These are phyloP conservation scores for Linanthus parryae DNA, from an alignment of 148 eudicot species.

Conservation along the genomic window DNA sequence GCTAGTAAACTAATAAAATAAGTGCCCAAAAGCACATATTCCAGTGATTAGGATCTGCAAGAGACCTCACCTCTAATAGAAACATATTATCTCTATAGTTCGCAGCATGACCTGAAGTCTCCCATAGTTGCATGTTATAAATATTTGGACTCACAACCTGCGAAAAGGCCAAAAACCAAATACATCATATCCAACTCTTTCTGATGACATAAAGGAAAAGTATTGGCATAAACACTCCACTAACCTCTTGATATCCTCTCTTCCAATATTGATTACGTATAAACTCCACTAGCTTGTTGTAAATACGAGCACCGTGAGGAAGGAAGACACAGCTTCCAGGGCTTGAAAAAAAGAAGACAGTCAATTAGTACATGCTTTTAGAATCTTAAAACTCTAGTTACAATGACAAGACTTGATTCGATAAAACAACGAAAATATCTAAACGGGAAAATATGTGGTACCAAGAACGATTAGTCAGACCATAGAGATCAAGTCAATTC, in stretches of 20 bases:
- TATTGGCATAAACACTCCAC: constrained; percentile 9
- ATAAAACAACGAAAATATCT: no score
- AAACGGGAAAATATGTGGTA: no score
- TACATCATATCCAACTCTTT: background rate
- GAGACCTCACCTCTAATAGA: constrained; percentile 68
- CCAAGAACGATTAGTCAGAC: no score
- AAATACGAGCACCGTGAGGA: constrained; percentile 84
- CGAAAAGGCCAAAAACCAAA: constrained; percentile 11
- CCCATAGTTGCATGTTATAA: constrained; percentile 98
- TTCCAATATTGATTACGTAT: constrained; percentile 69
- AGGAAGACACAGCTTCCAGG: constrained; percentile 98
- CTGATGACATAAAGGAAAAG: background rate
- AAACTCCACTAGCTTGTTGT: constrained; percentile 83
- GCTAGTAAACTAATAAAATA: no score
- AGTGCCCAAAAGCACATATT: no score
- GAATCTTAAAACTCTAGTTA: no score
- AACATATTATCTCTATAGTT: constrained; percentile 98
- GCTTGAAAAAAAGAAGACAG: no score
- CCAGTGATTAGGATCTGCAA: no score
- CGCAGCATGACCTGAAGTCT: constrained; percentile 96
- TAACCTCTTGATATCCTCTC: constrained; percentile 96
- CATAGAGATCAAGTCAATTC: background rate
- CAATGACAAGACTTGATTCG: no score
- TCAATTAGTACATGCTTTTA: no score
- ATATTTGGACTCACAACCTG: constrained; percentile 93